Evolutionary conservation across 208 protist genomes (phyloP).

Genomic region (Leishmania turanica): DNA sequence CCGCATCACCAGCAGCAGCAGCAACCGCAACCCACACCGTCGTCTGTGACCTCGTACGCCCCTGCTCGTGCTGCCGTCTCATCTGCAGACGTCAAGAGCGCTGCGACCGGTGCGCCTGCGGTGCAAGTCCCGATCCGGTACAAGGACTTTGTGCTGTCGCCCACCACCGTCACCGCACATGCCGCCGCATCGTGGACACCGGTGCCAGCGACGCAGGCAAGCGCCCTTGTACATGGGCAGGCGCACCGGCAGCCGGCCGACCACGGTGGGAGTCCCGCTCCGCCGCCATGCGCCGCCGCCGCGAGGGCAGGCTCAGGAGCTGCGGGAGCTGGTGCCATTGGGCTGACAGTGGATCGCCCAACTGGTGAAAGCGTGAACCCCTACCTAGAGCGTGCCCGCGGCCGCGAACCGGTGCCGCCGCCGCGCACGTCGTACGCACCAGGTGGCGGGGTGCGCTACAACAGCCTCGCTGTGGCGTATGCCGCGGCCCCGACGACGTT

Average conservation of each 20-base stretch:
- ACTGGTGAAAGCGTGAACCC: conserved; percentile 11
- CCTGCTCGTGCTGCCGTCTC: neutral
- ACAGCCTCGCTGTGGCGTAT: conserved; percentile 7
- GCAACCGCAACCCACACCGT: neutral
- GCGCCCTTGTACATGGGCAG: neutral
- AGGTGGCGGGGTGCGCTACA: conserved; percentile 26
- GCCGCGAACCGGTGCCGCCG: conserved; percentile 16
- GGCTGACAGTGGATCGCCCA: neutral
- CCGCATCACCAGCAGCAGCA: conserved; percentile 1
- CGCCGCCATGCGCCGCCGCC: neutral
- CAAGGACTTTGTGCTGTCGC: conserved; percentile 1
- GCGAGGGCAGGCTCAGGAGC: neutral
- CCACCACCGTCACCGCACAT: neutral
- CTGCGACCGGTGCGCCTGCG: neutral
- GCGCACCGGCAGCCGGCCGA: neutral
- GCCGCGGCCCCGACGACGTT: neutral
- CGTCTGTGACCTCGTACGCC: neutral
- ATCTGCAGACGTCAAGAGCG: neutral
- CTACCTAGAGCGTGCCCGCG: conserved; percentile 12
- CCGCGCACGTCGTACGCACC: conserved; percentile 34
- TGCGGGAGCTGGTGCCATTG: neutral
- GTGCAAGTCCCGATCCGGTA: neutral
- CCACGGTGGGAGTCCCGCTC: neutral
- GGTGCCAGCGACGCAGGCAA: neutral
- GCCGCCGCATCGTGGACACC: neutral